phyloP scores from a whole-genome alignment of 371 early-diverging fungal species.

The Aphelidium insulamus region DNA sequence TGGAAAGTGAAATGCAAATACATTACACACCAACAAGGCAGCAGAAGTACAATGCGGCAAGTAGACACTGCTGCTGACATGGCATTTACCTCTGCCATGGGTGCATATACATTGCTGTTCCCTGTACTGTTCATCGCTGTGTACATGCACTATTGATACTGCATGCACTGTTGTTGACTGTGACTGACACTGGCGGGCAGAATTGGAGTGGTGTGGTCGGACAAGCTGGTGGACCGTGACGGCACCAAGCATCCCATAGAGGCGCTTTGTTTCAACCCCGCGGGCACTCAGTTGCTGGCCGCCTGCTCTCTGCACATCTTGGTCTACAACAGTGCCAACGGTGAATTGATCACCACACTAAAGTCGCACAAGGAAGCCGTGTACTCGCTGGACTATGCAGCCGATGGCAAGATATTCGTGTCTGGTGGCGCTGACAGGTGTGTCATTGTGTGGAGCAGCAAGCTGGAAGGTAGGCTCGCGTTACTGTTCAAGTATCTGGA shows the following conservation, averaged over 20 bases:
- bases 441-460: constrained; percentile 21
- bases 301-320: constrained; percentile 18
- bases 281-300: constrained; percentile 17
- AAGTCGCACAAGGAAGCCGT: constrained; percentile 23
- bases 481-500: too few species aligned
- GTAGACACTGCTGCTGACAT: too few species aligned
- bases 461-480: constrained; percentile 9
- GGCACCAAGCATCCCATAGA: constrained; percentile 12
- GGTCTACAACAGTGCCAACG: constrained; percentile 17
- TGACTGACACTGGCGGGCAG: too few species aligned
- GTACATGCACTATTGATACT: too few species aligned
- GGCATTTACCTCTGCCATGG: too few species aligned
- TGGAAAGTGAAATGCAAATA: too few species aligned
- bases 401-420: constrained; percentile 13
- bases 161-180: too few species aligned
- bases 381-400: constrained; percentile 9
- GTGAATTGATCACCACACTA: constrained; percentile 17
- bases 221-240: background rate
- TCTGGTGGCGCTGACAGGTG: constrained; percentile 25
- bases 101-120: too few species aligned
- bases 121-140: too few species aligned
- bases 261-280: constrained; percentile 16
- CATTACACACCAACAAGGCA: too few species aligned
- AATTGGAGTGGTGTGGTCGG: constrained; percentile 1
- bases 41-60: too few species aligned